Percentiles rank a stretch among this genome's conserved stretches.
Evolutionary conservation across 352 stramenopile genomes (phyloP).

Genomic region (Globisporangium recalcitrans): DNA sequence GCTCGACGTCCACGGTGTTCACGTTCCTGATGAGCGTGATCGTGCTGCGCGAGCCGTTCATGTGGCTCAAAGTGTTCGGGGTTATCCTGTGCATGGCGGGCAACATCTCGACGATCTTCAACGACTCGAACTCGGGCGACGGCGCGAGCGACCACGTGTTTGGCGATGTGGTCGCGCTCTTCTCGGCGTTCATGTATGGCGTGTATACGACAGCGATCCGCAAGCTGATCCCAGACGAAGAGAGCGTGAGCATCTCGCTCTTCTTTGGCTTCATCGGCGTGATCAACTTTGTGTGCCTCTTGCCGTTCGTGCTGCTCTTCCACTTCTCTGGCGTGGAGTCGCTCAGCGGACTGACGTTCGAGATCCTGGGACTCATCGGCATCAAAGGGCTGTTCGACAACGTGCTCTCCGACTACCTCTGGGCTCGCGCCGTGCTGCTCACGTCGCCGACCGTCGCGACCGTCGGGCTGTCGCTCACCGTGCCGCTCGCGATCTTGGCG

Average conservation of each 20-base stretch:
- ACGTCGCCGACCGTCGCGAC: slow-evolving; percentile 96
- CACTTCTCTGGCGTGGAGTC: slow-evolving; percentile 69
- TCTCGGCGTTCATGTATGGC: slow-evolving; percentile 89
- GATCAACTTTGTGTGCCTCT: slow-evolving; percentile 79
- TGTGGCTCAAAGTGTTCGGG: slow-evolving; percentile 77
- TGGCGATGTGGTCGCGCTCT: slow-evolving; percentile 63
- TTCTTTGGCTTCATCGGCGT: slow-evolving; percentile 95
- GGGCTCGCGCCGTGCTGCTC: slow-evolving; percentile 92
- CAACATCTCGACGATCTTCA: slow-evolving; percentile 85
- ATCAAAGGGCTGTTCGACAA: slow-evolving; percentile 94
- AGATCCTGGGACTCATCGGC: slow-evolving; percentile 84
- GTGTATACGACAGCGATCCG: slow-evolving; percentile 91
- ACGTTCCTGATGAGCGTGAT: slow-evolving; percentile 89
- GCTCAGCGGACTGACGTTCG: slow-evolving; percentile 49
- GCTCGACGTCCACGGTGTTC: slow-evolving; percentile 91
- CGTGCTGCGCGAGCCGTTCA: slow-evolving; percentile 80
- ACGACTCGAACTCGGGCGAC: slow-evolving; percentile 49
- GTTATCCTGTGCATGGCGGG: slow-evolving; percentile 87
- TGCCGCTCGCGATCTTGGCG: slow-evolving; percentile 92
- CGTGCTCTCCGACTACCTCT: slow-evolving; percentile 95
- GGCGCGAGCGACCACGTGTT: slow-evolving; percentile 33
- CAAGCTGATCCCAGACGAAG: slow-evolving; percentile 71
- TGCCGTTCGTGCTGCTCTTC: slow-evolving; percentile 55
- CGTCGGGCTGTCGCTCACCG: slow-evolving; percentile 94
- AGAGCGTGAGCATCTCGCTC: slow-evolving; percentile 88